Evolutionary conservation across 768 basidiomycete species (phyloP), one percentile per base, ranked within the genome.

Genomic region (Russula emetica): DNA sequence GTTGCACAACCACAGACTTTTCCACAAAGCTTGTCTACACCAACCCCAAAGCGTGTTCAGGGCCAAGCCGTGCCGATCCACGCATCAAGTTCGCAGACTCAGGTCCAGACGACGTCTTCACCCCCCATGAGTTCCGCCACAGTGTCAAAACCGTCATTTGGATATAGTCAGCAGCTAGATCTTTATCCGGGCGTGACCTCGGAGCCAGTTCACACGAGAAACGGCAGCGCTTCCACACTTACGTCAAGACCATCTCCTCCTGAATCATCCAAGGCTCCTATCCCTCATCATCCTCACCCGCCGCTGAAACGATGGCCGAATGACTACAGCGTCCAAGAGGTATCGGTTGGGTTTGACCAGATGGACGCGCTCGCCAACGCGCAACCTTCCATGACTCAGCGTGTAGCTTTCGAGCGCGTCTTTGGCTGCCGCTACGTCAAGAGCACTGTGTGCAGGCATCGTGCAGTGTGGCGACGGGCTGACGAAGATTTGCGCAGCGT

Each of bases 261-360:
- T 58, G 59, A 58, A n/a, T 53, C 66, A 58, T 63, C 72, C 69
- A 54, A 66, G 55, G 67, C 71, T 3, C 58, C 69, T 14, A 58
- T 66, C 56, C 28, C 84, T 2, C 80, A 82, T 59, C 82, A 83
- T 67, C 79, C 84, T 0, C 84, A 85, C 67, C 83, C 85, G 2
- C 84, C 85, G 2, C 75, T 86, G 32, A 88, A 87, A 70, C 82
- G 85, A 16, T 89, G 87, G 87, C 87, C 87, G 40, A 87, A 88
- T 69, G 87, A 88, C 74, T 87, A 86, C 71, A 84, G 83, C 10
- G 87, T 89, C 24, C 79, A 78, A 55, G 86, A 88, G 71, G 77
- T 88, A 61, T 80, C 85, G 1, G 70, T 73, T 1, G 87, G 87
- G 1, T 87, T 89, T 72, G 78, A 76, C 42, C 74, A 80, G 45